Base-by-base conservation (phyloP, 2,329 filamentous ascomycete genomes). In the Fusarium xyrophilum region DNA sequence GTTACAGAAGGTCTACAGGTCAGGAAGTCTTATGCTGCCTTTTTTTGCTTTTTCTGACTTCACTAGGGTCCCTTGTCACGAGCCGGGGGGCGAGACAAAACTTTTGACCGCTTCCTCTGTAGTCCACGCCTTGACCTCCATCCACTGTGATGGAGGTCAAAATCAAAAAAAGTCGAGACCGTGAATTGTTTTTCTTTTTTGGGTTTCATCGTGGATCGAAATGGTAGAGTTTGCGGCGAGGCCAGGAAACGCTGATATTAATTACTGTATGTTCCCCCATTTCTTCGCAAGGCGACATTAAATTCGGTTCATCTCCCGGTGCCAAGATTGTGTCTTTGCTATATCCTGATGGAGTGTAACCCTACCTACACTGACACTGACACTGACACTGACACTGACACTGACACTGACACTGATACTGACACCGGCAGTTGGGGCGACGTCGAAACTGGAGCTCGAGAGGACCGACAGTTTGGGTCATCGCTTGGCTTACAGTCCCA, bases 201-300 rank as follows among this genome's bases (percentile, higher is more conserved):
- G n/a, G 28, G 43, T 56, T 65, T 68, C 50, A 62, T 68, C 53
- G 54, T 36, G 35, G 46, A 54, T 44, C 52, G 25, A 55, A 35
- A 33, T 25, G 33, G 43, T 30, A 46, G 28, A 39, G 21, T 27
- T 39, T 65, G 33, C 35, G 53, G 28, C 57, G 17, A 25, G 21
- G n/a, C 23, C 21, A 36, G 30, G 30, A 25, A 25, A 54, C 21
- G 6, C 15, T 54, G 17, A 11, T 28, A 42, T 42, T 47, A 25
- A 25, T 48, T 35, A n/a, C n/a, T n/a, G n/a, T n/a, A 13, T 23
- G 25, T 33, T 15, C 36, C 40, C 53, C 50, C 44, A 51, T 25
- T 48, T 48, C 17, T 35, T 67, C 63, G 63, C 64, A 63, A 57
- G 33, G 48, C 39, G 56, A 55, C 57, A 67, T 56, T 59, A 27